These are phyloP conservation scores for Ophiostoma piceae DNA, from an alignment of 2,329 filamentous ascomycete genomes.

Conservation along the genomic window DNA sequence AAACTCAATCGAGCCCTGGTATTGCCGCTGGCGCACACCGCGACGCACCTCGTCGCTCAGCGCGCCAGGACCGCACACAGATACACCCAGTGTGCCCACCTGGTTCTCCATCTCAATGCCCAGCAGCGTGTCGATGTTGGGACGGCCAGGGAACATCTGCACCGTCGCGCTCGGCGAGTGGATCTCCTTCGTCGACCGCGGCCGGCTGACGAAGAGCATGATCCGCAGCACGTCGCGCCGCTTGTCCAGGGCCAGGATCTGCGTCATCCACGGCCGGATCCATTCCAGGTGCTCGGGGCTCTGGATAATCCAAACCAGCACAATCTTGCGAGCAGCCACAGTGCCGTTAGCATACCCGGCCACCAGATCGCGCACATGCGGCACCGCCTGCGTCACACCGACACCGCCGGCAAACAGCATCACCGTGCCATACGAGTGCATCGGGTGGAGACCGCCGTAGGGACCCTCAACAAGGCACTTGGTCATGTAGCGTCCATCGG, in stretches of 20 bases:
- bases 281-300: constrained; percentile 76
- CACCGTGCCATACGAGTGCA: constrained; percentile 71
- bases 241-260: constrained; percentile 69
- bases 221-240: constrained; percentile 69
- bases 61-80: constrained; percentile 68
- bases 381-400: constrained; percentile 74
- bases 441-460: constrained; percentile 65
- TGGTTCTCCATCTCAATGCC: constrained; percentile 69
- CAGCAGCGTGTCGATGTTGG: constrained; percentile 67
- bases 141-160: constrained; percentile 77
- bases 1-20: constrained; percentile 66
- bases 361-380: constrained; percentile 68
- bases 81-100: constrained; percentile 67
- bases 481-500: constrained; percentile 57
- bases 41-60: constrained; percentile 69
- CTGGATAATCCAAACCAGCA: constrained; percentile 75
- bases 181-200: constrained; percentile 72
- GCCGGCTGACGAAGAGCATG: constrained; percentile 71
- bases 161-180: constrained; percentile 72
- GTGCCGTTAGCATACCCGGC: constrained; percentile 63
- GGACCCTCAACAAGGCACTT: constrained; percentile 69
- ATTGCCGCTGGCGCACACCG: constrained; percentile 60
- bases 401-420: constrained; percentile 77
- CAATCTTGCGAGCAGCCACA: constrained; percentile 63
- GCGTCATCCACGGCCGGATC: constrained; percentile 80